phyloP scores from a whole-genome alignment of 2,329 filamentous ascomycete genomes.

The Nigrospora oryzae region DNA sequence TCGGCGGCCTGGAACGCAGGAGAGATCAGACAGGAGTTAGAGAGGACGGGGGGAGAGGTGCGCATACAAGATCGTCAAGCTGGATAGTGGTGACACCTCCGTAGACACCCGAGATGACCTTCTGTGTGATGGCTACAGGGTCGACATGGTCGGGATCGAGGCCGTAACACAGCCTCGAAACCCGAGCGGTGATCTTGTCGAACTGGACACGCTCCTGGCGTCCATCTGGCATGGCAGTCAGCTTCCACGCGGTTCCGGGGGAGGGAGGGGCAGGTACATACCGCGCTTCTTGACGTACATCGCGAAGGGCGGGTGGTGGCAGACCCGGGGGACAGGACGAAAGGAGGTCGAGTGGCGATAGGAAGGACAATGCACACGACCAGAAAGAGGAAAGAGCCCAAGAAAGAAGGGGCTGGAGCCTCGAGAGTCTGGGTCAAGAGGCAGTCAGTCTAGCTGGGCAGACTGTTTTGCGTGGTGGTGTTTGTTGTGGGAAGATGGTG shows the following conservation, averaged over 20 bases:
- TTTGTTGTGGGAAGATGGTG: slow-evolving; percentile 1
- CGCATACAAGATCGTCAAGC: slow-evolving; percentile 85
- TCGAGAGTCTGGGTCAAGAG: no score
- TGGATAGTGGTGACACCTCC: slow-evolving; percentile 95
- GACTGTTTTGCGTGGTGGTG: neutral
- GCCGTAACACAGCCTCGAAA: slow-evolving; percentile 95
- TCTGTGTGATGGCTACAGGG: slow-evolving; percentile 95
- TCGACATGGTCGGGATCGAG: slow-evolving; percentile 93
- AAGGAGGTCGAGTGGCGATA: neutral
- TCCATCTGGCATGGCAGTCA: slow-evolving; percentile 57
- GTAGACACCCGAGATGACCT: slow-evolving; percentile 98
- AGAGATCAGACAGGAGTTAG: slow-evolving; percentile 10
- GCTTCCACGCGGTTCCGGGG: neutral
- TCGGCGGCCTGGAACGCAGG: slow-evolving; percentile 68
- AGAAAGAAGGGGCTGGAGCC: no score
- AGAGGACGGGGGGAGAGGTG: slow-evolving; percentile 7
- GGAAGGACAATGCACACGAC: no score
- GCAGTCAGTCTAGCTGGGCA: no score
- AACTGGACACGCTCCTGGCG: slow-evolving; percentile 99
- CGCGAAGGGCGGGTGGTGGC: slow-evolving; percentile 20
- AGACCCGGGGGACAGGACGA: slow-evolving; percentile 5
- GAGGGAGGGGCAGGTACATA: slow-evolving; percentile 27
- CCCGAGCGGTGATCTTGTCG: slow-evolving; percentile 99
- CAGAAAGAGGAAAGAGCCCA: no score
- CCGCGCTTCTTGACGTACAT: slow-evolving; percentile 60